These are phyloP conservation scores for Annulohypoxylon bovei DNA, from an alignment of 495 filamentous ascomycete genomes.

Conservation along the genomic window DNA sequence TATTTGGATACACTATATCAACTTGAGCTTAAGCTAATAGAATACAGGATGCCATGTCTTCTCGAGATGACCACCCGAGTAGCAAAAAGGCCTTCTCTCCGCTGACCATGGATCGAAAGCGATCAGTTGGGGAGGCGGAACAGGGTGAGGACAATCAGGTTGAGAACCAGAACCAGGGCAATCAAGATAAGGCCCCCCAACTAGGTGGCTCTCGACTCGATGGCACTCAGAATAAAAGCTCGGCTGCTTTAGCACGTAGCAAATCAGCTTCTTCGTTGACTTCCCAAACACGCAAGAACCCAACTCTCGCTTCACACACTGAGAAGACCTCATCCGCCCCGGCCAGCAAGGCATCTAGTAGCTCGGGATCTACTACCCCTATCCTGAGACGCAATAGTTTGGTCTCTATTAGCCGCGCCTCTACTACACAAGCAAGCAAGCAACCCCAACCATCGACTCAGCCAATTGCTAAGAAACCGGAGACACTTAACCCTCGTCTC, in stretches of 20 bases:
- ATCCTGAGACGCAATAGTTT: background rate
- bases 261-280: background rate
- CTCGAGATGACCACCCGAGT: background rate
- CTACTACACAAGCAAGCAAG: background rate
- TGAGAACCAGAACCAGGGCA: background rate
- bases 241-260: background rate
- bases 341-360: background rate
- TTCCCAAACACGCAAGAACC: background rate
- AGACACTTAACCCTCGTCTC: slow-evolving; percentile 82
- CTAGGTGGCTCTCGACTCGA: background rate
- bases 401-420: slow-evolving; percentile 1
- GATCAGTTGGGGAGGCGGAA: background rate
- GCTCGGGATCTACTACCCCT: background rate
- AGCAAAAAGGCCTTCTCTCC: background rate
- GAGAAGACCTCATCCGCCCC: background rate
- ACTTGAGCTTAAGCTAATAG: slow-evolving; percentile 1
- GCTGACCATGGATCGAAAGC: slow-evolving; percentile 4
- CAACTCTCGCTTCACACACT: background rate
- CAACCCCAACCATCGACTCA: slow-evolving; percentile 19
- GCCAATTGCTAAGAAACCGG: slow-evolving; percentile 47
- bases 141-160: background rate
- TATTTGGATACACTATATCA: background rate
- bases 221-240: background rate
- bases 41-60: slow-evolving; percentile 3
- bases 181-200: background rate